Percentiles rank a stretch among this genome's conserved stretches.
Conservation (phyloP, 2,329 filamentous ascomycete genomes). For the Clonostachys rhizophaga region DNA sequence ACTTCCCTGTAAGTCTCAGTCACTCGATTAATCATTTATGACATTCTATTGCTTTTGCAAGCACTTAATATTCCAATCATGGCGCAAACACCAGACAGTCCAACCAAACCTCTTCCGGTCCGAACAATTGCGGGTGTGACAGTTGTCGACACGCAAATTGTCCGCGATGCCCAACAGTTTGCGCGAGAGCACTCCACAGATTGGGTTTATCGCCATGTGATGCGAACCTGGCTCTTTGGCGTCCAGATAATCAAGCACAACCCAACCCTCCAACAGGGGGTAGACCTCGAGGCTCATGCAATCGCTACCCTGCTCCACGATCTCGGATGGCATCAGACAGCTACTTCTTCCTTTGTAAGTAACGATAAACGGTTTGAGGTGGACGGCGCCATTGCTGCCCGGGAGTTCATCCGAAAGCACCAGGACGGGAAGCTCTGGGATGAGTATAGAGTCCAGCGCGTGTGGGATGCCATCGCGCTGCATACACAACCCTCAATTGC, state of each 20-base stretch:
- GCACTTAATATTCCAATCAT: too few species aligned
- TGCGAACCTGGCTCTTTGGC: constrained; percentile 18
- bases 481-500: constrained; percentile 30
- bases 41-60: too few species aligned
- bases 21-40: too few species aligned
- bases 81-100: too few species aligned
- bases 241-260: constrained; percentile 9
- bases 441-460: constrained; percentile 31
- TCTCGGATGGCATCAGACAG: constrained; percentile 29
- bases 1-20: too few species aligned
- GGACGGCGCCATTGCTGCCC: constrained; percentile 38
- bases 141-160: constrained; percentile 25
- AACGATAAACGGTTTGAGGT: constrained; percentile 43
- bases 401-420: constrained; percentile 24
- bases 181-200: constrained; percentile 18
- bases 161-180: constrained; percentile 23
- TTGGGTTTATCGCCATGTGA: constrained; percentile 27
- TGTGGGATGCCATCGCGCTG: constrained; percentile 18
- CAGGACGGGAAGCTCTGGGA: constrained; percentile 24
- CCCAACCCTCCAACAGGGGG: constrained; percentile 9
- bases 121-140: constrained; percentile 19
- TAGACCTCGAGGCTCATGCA: constrained; percentile 30
- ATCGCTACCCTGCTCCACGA: constrained; percentile 34
- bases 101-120: background rate
- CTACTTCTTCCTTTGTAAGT: constrained; percentile 23